A percentile compares a stretch with the other conserved stretches of the same genome.
Evolutionary conservation across 331 rosid genomes (phyloP).

Genomic region (Pyracantha coccinea): DNA sequence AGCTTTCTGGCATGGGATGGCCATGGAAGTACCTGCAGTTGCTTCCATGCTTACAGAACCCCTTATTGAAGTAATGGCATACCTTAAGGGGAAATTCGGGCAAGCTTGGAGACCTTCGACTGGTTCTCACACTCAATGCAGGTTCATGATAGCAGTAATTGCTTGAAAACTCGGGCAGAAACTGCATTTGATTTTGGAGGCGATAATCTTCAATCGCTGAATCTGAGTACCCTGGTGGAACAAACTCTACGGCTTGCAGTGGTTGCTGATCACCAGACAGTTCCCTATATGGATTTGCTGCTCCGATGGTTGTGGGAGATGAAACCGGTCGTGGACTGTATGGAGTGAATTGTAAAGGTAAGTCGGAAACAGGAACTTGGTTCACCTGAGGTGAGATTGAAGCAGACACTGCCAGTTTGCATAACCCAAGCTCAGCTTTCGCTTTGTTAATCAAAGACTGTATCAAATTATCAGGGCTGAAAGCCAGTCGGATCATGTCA

Average conservation of each 20-base stretch:
- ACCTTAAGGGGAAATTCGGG: conserved; percentile 32
- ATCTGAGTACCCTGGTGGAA: conserved; percentile 17
- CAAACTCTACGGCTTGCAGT: conserved; percentile 15
- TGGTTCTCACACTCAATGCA: conserved; percentile 22
- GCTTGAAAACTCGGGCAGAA: conserved; percentile 20
- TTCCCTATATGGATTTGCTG: conserved; percentile 22
- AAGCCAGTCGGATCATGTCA: conserved; percentile 44
- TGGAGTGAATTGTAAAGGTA: conserved; percentile 16
- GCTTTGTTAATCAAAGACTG: conserved; percentile 29
- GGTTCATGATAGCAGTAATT: conserved; percentile 23
- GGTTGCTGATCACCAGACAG: conserved; percentile 21
- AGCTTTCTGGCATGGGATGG: conserved; percentile 16
- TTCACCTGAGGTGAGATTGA: conserved; percentile 27
- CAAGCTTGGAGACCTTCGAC: conserved; percentile 34
- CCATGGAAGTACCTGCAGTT: conserved; percentile 39
- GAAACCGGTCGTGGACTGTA: conserved; percentile 16
- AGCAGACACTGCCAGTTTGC: conserved; percentile 12
- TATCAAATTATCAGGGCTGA: conserved; percentile 31
- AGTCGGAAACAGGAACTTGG: conserved; percentile 21
- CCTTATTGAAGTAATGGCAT: conserved; percentile 40
- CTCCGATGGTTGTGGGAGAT: conserved; percentile 16
- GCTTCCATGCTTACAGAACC: conserved; percentile 42
- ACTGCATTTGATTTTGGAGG: conserved; percentile 24
- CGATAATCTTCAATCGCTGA: conserved; percentile 17
- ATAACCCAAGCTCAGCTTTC: conserved; percentile 29